These are phyloP conservation scores for Populus ilicifolia DNA, from an alignment of 345 rosid genomes.

Conservation along the genomic window DNA sequence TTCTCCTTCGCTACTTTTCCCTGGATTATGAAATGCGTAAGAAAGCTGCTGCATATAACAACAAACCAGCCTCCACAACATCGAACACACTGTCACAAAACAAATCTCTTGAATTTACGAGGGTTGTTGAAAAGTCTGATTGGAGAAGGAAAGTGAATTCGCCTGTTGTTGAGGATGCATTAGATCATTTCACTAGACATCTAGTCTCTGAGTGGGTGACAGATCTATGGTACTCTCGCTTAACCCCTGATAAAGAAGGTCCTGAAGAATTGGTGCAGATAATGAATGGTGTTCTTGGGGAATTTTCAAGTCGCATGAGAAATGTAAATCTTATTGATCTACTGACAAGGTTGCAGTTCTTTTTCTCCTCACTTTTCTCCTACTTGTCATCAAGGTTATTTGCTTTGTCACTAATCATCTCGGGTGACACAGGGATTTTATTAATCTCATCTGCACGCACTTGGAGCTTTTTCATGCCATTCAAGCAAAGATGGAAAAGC, in stretches of 20 bases:
- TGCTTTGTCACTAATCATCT: conserved; percentile 31
- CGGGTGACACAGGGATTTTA: conserved; percentile 69
- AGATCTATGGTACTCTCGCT: conserved; percentile 87
- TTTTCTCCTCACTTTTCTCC: conserved; percentile 7
- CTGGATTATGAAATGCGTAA: conserved; percentile 77
- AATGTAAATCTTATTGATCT: conserved; percentile 85
- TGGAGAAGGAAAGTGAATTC: conserved; percentile 95
- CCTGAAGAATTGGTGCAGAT: conserved; percentile 83
- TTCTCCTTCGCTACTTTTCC: conserved; percentile 77
- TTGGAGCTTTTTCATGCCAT: conserved; percentile 76
- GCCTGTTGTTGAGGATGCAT: conserved; percentile 80
- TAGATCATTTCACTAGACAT: conserved; percentile 80
- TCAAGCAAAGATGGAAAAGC: conserved; percentile 68
- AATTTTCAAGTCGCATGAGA: conserved; percentile 69
- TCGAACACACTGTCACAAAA: conserved; percentile 23
- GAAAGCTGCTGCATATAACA: conserved; percentile 64
- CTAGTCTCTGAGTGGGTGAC: conserved; percentile 87
- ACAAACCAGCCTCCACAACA: conserved; percentile 37
- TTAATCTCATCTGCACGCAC: conserved; percentile 63
- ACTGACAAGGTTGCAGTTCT: conserved; percentile 62
- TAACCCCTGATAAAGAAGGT: conserved; percentile 83
- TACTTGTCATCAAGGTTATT: conserved; percentile 1
- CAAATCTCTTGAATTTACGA: conserved; percentile 45
- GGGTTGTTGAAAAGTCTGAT: conserved; percentile 45
- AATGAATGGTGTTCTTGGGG: conserved; percentile 75